phyloP scores from a whole-genome alignment of 495 filamentous ascomycete genomes.

The Aspergillus haitiensis region DNA sequence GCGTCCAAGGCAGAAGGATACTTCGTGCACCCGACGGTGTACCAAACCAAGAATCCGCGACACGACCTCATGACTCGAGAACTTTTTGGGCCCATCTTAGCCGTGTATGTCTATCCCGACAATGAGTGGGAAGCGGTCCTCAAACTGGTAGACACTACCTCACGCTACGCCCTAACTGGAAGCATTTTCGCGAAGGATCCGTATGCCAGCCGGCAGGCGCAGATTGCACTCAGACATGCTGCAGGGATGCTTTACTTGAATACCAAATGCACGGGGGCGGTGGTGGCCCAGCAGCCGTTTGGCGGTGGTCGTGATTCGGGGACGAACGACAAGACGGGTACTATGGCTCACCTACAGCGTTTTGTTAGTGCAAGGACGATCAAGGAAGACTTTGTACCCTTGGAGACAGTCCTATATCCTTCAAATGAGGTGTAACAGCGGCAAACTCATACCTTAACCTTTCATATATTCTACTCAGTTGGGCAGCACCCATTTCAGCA shows the following conservation, averaged over 20 bases:
- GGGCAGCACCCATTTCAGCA: no score
- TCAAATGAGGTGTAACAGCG: constrained; percentile 49
- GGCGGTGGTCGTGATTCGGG: constrained; percentile 73
- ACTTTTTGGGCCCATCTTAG: constrained; percentile 73
- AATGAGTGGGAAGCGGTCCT: constrained; percentile 53
- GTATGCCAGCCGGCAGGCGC: constrained; percentile 61
- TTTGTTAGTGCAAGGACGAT: constrained; percentile 74
- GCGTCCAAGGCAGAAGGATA: constrained; percentile 66
- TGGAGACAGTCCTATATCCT: constrained; percentile 63
- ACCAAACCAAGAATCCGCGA: constrained; percentile 57
- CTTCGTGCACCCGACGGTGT: constrained; percentile 72
- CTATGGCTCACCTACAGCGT: constrained; percentile 60
- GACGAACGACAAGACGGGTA: constrained; percentile 80
- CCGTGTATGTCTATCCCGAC: constrained; percentile 71
- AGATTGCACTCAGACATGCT: constrained; percentile 66
- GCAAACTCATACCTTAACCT: no score
- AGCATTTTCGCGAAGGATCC: constrained; percentile 72
- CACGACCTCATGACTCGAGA: constrained; percentile 69
- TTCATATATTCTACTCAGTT: no score
- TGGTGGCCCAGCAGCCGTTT: constrained; percentile 82
- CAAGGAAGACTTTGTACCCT: constrained; percentile 72
- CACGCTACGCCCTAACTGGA: constrained; percentile 72
- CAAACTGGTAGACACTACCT: constrained; percentile 55
- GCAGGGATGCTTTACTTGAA: constrained; percentile 84
- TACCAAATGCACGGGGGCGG: constrained; percentile 78